Evolutionary conservation across 164 flowering plant species (phyloP).

Genomic region (Annona cherimola): DNA sequence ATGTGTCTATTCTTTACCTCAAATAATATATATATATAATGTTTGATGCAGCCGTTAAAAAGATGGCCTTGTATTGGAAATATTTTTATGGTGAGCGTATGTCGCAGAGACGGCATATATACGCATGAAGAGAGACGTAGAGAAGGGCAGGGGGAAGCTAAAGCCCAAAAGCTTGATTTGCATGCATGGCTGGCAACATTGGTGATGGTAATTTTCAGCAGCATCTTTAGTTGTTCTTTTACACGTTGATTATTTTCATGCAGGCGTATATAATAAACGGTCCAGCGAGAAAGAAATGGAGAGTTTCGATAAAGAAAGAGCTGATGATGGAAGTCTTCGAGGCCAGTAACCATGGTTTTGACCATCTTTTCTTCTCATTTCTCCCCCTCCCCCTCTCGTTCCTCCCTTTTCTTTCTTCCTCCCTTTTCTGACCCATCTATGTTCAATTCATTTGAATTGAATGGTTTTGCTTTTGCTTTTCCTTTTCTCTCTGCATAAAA

Average conservation of each 20-base stretch:
- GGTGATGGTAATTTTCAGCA: background rate
- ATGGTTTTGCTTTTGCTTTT: background rate
- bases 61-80: no score
- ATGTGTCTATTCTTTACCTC: no score
- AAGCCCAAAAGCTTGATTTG: slow-evolving; percentile 1
- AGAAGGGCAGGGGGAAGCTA: background rate
- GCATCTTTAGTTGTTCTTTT: slow-evolving; percentile 10
- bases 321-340: slow-evolving; percentile 85
- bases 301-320: slow-evolving; percentile 87
- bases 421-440: background rate
- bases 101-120: no score
- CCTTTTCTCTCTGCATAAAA: background rate
- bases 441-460: background rate
- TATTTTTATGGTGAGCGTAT: no score
- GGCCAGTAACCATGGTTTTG: slow-evolving; percentile 46
- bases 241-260: slow-evolving; percentile 12
- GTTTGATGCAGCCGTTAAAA: no score
- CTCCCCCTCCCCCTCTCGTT: background rate
- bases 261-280: background rate
- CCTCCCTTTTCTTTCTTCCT: background rate
- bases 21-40: no score
- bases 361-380: slow-evolving; percentile 43
- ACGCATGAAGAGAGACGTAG: background rate
- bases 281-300: slow-evolving; percentile 24
- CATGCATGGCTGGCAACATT: background rate